Evolutionary conservation across 2,329 filamentous ascomycete genomes (phyloP).

Genomic region (Exophiala sp.): DNA sequence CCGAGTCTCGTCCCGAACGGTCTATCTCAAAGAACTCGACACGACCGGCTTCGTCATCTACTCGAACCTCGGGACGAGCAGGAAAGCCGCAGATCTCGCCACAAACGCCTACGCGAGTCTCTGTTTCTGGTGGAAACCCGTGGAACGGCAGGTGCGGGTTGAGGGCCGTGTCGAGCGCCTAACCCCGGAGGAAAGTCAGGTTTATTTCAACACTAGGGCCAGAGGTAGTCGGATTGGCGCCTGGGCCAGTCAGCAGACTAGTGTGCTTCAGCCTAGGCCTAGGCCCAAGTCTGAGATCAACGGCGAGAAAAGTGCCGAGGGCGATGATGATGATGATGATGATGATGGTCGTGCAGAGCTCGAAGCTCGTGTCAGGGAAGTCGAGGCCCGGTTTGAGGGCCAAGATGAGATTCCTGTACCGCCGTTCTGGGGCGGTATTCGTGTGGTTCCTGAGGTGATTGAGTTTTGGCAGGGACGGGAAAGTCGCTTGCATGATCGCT

Average conservation of each 20-base stretch:
- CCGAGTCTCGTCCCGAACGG: slow-evolving; percentile 73
- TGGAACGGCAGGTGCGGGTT: slow-evolving; percentile 85
- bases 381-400: slow-evolving; percentile 68
- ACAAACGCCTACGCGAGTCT: slow-evolving; percentile 72
- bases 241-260: slow-evolving; percentile 87
- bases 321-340: slow-evolving; percentile 34
- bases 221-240: slow-evolving; percentile 80
- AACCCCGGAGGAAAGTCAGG: slow-evolving; percentile 62
- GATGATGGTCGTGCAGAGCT: slow-evolving; percentile 68
- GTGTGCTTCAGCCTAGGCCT: slow-evolving; percentile 52
- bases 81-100: slow-evolving; percentile 60
- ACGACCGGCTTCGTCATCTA: slow-evolving; percentile 79
- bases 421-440: slow-evolving; percentile 87
- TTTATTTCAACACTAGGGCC: slow-evolving; percentile 60
- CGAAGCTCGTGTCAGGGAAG: slow-evolving; percentile 69
- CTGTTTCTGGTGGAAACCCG: slow-evolving; percentile 81
- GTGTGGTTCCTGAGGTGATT: slow-evolving; percentile 75
- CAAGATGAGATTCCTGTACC: slow-evolving; percentile 79
- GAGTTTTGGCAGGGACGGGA: slow-evolving; percentile 96
- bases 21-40: slow-evolving; percentile 96
- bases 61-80: slow-evolving; percentile 78
- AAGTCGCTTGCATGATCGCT: slow-evolving; percentile 88
- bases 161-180: slow-evolving; percentile 70
- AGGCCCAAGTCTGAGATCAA: neutral
- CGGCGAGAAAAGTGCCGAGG: slow-evolving; percentile 26